Evolutionary conservation across 495 filamentous ascomycete genomes (phyloP), one percentile per base, ranked within the genome.

Genomic region (Aspergillus nanangensis): DNA sequence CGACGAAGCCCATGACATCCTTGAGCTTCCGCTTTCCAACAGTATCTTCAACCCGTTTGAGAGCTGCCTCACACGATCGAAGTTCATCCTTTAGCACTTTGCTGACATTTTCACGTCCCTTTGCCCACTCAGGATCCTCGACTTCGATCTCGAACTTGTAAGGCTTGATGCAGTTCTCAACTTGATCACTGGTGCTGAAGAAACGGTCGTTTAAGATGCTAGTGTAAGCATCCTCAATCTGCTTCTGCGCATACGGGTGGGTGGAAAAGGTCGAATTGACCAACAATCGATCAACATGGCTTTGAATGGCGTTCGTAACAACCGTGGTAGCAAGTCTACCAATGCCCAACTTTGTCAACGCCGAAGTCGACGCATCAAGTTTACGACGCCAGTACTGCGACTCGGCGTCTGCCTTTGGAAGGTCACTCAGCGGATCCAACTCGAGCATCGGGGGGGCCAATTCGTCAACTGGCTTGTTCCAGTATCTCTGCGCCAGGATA

Each of bases 91-190:
- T 94, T 10, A 99, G 65, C 0, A 90, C 79, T 9, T 74, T 79
- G 45, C 79, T 75, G 25, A 88, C 80, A 52, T 90, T 90, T 14
- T 93, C 89, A 47, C 90, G 70, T 1, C 88, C 90, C 46, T 85
- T 80, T 4, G 71, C 64, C 93, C 93, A 99, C 61, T 97, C 94
- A 5, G 80, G 71, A 17, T 88, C 86, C 51, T 95, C 87, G 37
- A 97, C 82, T 58, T 99, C 93, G 38, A 97, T 93, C 47, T 96
- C 88, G 53, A 85, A 97, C 60, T 97, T 99, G 72, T 90, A 99
- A 2, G 93, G 93, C 62, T 99, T 99, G 72, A 99, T 92, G 60
- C 93, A 97, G 58, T 96, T 96, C 64, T 99, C 93, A n/a, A 99
- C 90, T 62, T 96, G 92, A 59, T 99, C 93, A 52, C 86, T 89